Conservation (phyloP, 2,329 filamentous ascomycete species). For the Talaromyces sp. region DNA sequence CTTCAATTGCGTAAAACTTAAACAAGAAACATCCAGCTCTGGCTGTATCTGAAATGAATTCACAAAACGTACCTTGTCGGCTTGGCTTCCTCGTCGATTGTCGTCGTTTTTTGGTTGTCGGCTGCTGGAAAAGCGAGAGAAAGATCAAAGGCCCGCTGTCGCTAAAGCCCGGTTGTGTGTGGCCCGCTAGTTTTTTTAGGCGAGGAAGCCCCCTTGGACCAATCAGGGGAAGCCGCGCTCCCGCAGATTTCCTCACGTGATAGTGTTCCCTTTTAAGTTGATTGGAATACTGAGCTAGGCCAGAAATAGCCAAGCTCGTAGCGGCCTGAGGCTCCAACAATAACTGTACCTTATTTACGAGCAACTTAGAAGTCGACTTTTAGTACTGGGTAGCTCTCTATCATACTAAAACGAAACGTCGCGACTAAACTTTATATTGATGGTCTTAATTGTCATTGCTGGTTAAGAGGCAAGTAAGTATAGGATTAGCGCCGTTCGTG, state of each 20-base stretch:
- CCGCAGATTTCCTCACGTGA: neutral
- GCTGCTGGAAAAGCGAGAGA: constrained; percentile 29
- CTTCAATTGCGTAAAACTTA: neutral
- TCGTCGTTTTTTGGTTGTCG: constrained; percentile 32
- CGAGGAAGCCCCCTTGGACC: constrained; percentile 15
- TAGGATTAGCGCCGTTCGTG: neutral
- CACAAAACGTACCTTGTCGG: constrained; percentile 37
- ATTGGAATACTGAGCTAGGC: neutral
- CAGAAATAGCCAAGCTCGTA: neutral
- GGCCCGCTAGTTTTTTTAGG: constrained; percentile 38
- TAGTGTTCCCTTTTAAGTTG: neutral
- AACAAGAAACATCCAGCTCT: neutral
- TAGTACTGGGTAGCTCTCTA: too few species aligned
- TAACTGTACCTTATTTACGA: neutral
- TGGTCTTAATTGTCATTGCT: too few species aligned
- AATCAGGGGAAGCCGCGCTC: neutral
- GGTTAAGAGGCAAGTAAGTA: neutral
- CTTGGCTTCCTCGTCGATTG: constrained; percentile 37
- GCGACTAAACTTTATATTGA: too few species aligned
- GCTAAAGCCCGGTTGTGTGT: constrained; percentile 31
- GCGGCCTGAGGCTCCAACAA: neutral
- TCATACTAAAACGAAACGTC: too few species aligned
- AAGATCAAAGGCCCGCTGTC: constrained; percentile 22
- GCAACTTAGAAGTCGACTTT: neutral
- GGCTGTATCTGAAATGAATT: neutral